Percentiles rank a stretch among this genome's conserved stretches.
These are phyloP conservation scores for Paecilomyces sp. DNA, from an alignment of 2,329 filamentous ascomycete species.

Conservation along the genomic window DNA sequence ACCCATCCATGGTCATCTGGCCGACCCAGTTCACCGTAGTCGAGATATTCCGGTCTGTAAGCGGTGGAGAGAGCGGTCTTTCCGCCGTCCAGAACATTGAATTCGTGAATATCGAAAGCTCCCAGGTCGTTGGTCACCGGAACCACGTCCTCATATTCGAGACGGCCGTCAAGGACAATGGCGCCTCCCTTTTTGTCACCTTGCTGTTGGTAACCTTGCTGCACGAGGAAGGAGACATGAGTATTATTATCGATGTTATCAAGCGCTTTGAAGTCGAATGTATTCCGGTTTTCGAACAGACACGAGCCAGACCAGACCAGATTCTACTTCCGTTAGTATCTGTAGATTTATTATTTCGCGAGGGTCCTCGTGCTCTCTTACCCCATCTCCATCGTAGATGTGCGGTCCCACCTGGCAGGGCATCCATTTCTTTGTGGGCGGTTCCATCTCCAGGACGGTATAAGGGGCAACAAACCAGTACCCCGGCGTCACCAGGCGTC, in stretches of 20 bases:
- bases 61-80: conserved; percentile 19
- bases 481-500: conserved; percentile 28
- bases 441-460: conserved; percentile 15
- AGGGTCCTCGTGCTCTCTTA: conserved; percentile 7
- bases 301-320: conserved; percentile 45
- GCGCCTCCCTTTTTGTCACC: conserved; percentile 39
- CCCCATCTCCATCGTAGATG: conserved; percentile 44
- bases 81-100: conserved; percentile 25
- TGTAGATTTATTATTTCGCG: neutral
- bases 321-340: conserved; percentile 17
- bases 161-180: conserved; percentile 41
- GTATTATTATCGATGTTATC: conserved; percentile 35
- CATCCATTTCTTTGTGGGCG: conserved; percentile 20
- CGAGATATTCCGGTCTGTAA: conserved; percentile 14
- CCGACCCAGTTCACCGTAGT: conserved; percentile 16
- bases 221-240: conserved; percentile 43
- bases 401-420: conserved; percentile 42
- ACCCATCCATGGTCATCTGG: conserved; percentile 18
- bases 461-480: conserved; percentile 46
- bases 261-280: conserved; percentile 42
- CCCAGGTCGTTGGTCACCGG: conserved; percentile 16
- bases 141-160: conserved; percentile 37
- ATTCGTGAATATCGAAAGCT: conserved; percentile 32
- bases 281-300: conserved; percentile 39
- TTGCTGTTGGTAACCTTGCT: conserved; percentile 19